These are phyloP conservation scores for Sporormia fimetaria DNA, from an alignment of 495 filamentous ascomycete genomes.

Conservation along the genomic window DNA sequence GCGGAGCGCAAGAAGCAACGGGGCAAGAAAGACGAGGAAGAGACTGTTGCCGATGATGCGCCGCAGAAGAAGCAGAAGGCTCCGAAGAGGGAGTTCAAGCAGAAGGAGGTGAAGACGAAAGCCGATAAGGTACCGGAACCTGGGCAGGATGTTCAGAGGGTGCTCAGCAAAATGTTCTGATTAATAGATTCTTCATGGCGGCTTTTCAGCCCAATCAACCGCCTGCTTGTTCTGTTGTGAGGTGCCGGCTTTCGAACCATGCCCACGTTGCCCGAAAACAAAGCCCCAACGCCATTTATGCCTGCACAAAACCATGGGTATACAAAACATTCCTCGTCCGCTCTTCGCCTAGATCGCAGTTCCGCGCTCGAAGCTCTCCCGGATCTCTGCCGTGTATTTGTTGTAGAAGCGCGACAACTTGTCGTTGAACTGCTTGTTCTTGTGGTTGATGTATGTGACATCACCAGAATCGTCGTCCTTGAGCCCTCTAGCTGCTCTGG, in stretches of 20 bases:
- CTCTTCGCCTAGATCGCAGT: conserved; percentile 57
- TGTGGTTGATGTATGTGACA: conserved; percentile 98
- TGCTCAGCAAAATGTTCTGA: conserved; percentile 72
- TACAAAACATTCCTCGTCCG: too few relatives aligned
- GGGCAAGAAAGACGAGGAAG: conserved; percentile 57
- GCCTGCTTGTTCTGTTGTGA: neutral
- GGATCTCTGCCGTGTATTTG: conserved; percentile 95
- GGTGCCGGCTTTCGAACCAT: neutral
- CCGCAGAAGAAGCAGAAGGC: conserved; percentile 36
- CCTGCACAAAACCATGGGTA: too few relatives aligned
- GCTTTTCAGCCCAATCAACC: neutral
- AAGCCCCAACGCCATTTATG: conserved; percentile 5
- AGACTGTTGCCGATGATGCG: conserved; percentile 52
- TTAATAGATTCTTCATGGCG: too few relatives aligned
- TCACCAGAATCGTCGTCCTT: conserved; percentile 66
- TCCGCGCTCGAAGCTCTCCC: conserved; percentile 94
- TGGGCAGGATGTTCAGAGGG: conserved; percentile 59
- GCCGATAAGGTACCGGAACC: conserved; percentile 40
- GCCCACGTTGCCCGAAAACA: neutral
- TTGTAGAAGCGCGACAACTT: conserved; percentile 93
- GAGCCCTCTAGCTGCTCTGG: conserved; percentile 61
- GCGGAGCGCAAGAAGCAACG: conserved; percentile 29
- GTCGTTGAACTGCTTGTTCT: conserved; percentile 82
- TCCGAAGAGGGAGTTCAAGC: conserved; percentile 57
- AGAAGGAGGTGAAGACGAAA: conserved; percentile 47